Conservation (phyloP, 1,139 yeast species). For the Lodderomyces jiufengensis region DNA sequence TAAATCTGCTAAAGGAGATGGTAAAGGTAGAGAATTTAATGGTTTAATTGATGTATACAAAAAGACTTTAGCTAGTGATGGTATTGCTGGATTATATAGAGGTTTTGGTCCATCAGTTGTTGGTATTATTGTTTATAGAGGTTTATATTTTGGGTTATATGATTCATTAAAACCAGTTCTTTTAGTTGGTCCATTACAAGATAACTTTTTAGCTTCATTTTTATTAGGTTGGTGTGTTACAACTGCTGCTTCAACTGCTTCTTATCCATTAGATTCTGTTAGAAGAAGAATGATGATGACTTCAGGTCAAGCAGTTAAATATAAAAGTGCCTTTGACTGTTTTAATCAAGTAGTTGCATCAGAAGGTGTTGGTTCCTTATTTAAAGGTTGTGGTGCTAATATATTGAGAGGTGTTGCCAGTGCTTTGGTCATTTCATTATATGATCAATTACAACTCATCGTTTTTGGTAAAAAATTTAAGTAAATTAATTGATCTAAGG, state of each 20-base stretch:
- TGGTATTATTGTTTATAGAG: constrained; percentile 55
- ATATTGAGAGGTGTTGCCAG: constrained; percentile 58
- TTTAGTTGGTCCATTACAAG: constrained; percentile 53
- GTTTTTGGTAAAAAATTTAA: constrained; percentile 49
- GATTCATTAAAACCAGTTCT: constrained; percentile 54
- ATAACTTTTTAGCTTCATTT: constrained; percentile 54
- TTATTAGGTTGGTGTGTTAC: constrained; percentile 54
- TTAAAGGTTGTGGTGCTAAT: constrained; percentile 57
- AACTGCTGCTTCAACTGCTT: constrained; percentile 53
- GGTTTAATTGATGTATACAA: constrained; percentile 53
- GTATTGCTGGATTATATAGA: constrained; percentile 57
- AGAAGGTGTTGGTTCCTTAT: constrained; percentile 49
- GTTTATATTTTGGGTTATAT: constrained; percentile 54
- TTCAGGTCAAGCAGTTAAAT: constrained; percentile 53
- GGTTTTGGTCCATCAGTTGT: constrained; percentile 55
- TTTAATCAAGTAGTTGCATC: constrained; percentile 49
- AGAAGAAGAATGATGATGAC: constrained; percentile 61
- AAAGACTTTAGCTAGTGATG: constrained; percentile 52
- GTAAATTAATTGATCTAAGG: constrained; percentile 15
- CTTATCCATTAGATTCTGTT: constrained; percentile 54
- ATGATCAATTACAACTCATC: constrained; percentile 51
- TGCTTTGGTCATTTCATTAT: constrained; percentile 54
- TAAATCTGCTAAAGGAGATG: constrained; percentile 45
- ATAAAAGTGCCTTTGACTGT: constrained; percentile 50
- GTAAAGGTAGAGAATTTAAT: constrained; percentile 45